Base-by-base conservation (phyloP, 768 basidiomycete species). In the Suillus sp. region DNA sequence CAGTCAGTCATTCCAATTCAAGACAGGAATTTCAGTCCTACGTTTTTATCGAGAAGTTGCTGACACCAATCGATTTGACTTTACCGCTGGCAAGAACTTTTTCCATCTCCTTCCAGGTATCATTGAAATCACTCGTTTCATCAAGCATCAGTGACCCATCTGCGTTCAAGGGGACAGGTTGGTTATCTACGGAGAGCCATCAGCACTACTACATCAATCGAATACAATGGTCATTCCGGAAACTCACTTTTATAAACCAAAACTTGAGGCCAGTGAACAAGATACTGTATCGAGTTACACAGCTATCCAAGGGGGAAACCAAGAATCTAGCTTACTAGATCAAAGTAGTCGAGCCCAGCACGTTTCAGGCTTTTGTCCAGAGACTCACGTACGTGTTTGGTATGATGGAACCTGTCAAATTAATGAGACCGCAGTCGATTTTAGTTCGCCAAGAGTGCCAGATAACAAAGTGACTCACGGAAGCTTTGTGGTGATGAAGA, bases 11-110 rank as follows among this genome's bases (percentile, higher is more conserved):
- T 64, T n/a, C 40, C 38, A 35, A 16, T 25, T n/a, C 51, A 51
- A 18, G 30, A 13, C 34, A 16, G 73, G 72, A 57, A 75, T 69
- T 73, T 67, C 27, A 35, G 45, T 66, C 69, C 37, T 78, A 72
- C 13, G 77, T 81, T 68, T 81, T 81, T 62, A 84, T 77, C 13
- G 81, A 82, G 67, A 85, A 85, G 71, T 87, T 87, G 42, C 83
- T 84, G n/a, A 89, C 83, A 10, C 86, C 86, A 61, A 84, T 81
- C 3, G 73, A 69, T 67, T 78, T 81, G 30, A 80, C 80, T 72
- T 80, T 82, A 40, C 79, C 79, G 70, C 68, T 69, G 20, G 63
- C 60, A 22, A 73, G 53, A 20, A 75, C 62, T 53, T 70, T 64
- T 37, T 72, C 72, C 74, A 76, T 72, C 22, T 68, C 67, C 38